Percentiles rank a stretch among this genome's conserved stretches.
Conservation (phyloP, 2,329 filamentous ascomycete species). For the Erysiphe neolycopersici region DNA sequence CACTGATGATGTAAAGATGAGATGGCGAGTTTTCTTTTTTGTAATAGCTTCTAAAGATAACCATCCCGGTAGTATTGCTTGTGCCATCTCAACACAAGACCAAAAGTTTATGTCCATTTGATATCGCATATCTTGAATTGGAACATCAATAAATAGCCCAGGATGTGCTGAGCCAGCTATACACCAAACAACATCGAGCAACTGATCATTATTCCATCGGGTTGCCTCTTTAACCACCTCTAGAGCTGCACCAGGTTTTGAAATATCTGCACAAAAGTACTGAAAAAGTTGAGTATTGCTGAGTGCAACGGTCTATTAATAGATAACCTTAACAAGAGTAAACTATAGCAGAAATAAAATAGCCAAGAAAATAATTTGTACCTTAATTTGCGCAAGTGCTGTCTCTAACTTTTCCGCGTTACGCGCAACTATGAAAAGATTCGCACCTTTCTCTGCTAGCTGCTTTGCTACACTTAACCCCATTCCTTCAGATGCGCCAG, state of each 20-base stretch:
- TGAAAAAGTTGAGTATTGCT: slow-evolving; percentile 51
- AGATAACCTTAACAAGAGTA: neutral
- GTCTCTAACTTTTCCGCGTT: slow-evolving; percentile 46
- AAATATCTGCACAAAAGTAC: slow-evolving; percentile 62
- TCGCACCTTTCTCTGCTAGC: slow-evolving; percentile 60
- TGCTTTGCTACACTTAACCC: slow-evolving; percentile 49
- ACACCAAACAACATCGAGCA: slow-evolving; percentile 78
- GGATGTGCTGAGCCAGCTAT: slow-evolving; percentile 53
- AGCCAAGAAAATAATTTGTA: slow-evolving; percentile 13
- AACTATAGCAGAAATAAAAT: neutral
- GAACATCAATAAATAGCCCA: slow-evolving; percentile 49
- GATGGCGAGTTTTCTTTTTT: slow-evolving; percentile 34
- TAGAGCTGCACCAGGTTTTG: slow-evolving; percentile 38
- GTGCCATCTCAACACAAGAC: slow-evolving; percentile 63
- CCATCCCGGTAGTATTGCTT: slow-evolving; percentile 54
- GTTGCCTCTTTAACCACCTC: slow-evolving; percentile 45
- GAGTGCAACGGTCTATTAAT: slow-evolving; percentile 33
- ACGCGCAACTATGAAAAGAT: slow-evolving; percentile 63
- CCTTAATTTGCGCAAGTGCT: slow-evolving; percentile 38
- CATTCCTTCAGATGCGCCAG: slow-evolving; percentile 83
- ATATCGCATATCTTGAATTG: slow-evolving; percentile 34
- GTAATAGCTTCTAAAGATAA: slow-evolving; percentile 23
- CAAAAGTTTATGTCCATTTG: slow-evolving; percentile 92
- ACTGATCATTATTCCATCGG: slow-evolving; percentile 45
- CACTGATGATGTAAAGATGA: slow-evolving; percentile 67